Percentiles rank a stretch among this genome's conserved stretches.
phyloP scores from a whole-genome alignment of 2,329 filamentous ascomycete genomes.

The Talaromyces sp. region DNA sequence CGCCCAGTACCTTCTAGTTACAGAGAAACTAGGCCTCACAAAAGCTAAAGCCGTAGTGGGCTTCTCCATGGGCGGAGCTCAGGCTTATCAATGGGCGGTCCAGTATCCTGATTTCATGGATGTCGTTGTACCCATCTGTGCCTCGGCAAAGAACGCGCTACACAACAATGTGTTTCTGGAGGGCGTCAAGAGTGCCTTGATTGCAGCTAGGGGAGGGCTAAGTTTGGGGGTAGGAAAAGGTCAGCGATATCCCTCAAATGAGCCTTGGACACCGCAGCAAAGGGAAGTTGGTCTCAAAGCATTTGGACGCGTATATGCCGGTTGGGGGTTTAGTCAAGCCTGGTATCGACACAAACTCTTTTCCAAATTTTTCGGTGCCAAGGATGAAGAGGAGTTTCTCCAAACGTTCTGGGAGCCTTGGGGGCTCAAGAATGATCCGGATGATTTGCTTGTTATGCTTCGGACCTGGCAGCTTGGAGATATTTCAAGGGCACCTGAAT shows the following conservation, averaged over 20 bases:
- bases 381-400: constrained; percentile 70
- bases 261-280: constrained; percentile 54
- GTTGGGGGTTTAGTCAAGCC: constrained; percentile 73
- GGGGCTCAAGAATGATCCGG: constrained; percentile 60
- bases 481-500: constrained; percentile 64
- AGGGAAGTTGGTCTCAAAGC: constrained; percentile 62
- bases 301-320: constrained; percentile 71
- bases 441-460: constrained; percentile 71
- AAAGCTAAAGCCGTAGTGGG: constrained; percentile 63
- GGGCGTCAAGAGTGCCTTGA: constrained; percentile 58
- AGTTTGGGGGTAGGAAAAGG: constrained; percentile 50
- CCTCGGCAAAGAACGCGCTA: constrained; percentile 59
- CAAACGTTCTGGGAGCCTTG: constrained; percentile 72
- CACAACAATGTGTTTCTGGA: constrained; percentile 69
- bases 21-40: constrained; percentile 57
- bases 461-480: constrained; percentile 76
- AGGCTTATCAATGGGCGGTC: constrained; percentile 63
- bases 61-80: constrained; percentile 69
- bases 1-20: constrained; percentile 65
- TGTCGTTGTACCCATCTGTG: constrained; percentile 63
- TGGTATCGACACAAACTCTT: constrained; percentile 73
- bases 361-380: constrained; percentile 61
- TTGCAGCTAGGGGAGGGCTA: constrained; percentile 51
- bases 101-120: constrained; percentile 66
- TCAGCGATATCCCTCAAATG: constrained; percentile 41